A percentile compares a stretch with the other conserved stretches of the same genome.
Evolutionary conservation across 352 stramenopile genomes (phyloP).

Genomic region (Bremia lactucae): DNA sequence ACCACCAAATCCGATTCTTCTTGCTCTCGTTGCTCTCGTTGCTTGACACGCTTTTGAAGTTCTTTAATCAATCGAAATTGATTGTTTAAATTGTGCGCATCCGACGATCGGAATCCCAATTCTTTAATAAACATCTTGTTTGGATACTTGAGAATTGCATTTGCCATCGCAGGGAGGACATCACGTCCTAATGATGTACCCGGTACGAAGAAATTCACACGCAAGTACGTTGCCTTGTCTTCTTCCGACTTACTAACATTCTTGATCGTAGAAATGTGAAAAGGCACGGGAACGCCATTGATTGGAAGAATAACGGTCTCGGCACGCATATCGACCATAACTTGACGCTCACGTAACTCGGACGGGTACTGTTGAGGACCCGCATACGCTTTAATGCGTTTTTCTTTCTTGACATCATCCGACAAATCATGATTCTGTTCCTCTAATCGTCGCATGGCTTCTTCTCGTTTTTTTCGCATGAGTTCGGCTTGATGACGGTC

Average conservation of each 20-base stretch:
- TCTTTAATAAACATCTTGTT: conserved; percentile 98
- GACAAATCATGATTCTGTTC: conserved; percentile 79
- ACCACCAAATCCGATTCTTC: conserved; percentile 93
- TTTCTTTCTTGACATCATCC: conserved; percentile 67
- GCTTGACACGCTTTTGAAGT: conserved; percentile 95
- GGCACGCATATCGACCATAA: conserved; percentile 98
- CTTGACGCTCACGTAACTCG: conserved; percentile 92
- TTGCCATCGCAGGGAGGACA: conserved; percentile 79
- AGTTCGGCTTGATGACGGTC: conserved; percentile 83
- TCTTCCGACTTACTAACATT: conserved; percentile 98
- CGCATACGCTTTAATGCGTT: conserved; percentile 88
- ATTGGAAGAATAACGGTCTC: conserved; percentile 98
- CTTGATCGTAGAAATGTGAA: conserved; percentile 99
- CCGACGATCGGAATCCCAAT: conserved; percentile 94
- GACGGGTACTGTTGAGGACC: conserved; percentile 90
- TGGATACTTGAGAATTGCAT: conserved; percentile 79
- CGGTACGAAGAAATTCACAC: conserved; percentile 99
- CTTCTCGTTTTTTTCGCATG: conserved; percentile 80
- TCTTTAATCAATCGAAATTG: conserved; percentile 96
- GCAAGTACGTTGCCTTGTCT: conserved; percentile 94
- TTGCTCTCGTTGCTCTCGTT: conserved; percentile 80
- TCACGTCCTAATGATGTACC: conserved; percentile 81
- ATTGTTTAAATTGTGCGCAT: conserved; percentile 96
- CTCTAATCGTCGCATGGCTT: conserved; percentile 78
- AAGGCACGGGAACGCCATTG: conserved; percentile 96